Evolutionary conservation across 495 filamentous ascomycete species (phyloP), one percentile per base, ranked within the genome.

Genomic region (Venustampulla echinocandica): DNA sequence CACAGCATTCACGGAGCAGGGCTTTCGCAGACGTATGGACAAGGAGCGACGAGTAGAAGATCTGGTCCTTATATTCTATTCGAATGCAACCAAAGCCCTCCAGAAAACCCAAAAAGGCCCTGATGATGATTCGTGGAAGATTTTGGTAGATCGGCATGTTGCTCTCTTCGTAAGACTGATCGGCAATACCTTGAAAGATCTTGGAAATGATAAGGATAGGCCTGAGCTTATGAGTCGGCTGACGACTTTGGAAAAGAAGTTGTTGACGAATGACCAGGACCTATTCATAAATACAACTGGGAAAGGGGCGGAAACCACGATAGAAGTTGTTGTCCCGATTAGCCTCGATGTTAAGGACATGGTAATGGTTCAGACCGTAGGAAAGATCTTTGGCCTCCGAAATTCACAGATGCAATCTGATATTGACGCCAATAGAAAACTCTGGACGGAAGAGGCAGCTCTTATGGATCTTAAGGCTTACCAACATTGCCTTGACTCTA

Each of bases 261-360:
- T 99, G 30, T 73, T 99, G 51, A 79, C 82, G n/a, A 89, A 96
- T 61, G 92, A 98, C 59, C 86, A 95, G 62, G 88, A 95, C 60
- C 73, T 98, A 20, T 75, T 71, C 17, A 69, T 79, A 38, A 59
- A 40, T 53, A 54, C 42, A 33, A 50, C 10, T 19, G 53, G 56
- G 24, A 68, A 75, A 40, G 55, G 66, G 13, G 76, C 72, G 14
- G 75, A 79, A 28, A 74, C 76, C 23, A 76, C 76, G 13, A 76
- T 87, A 22, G 89, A 95, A 60, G 85, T 87, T 6, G 71, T 82
- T 22, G 78, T 85, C 9, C 86, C 90, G 1, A 61, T 92, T 37
- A 92, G 80, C 61, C 88, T 95, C 59, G 83, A 94, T 62, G 81
- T 96, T 41, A 94, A 89, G 67, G 93, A 99, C 59, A 99, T 99